Evolutionary conservation across 2,329 filamentous ascomycete genomes (phyloP).

Genomic region (Pseudogymnoascus sp.): DNA sequence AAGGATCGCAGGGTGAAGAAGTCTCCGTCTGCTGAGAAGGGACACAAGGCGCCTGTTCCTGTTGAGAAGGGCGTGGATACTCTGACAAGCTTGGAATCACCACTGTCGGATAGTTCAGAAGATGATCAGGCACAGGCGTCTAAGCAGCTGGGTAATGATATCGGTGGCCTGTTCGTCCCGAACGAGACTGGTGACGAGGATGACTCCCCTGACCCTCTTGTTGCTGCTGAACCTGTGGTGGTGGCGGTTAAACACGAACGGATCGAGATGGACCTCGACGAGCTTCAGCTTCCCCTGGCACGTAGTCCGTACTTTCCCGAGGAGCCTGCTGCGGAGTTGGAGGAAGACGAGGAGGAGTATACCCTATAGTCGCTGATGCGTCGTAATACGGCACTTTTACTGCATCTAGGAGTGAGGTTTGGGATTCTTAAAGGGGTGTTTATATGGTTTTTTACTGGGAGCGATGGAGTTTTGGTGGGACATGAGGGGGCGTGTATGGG

Average conservation of each 20-base stretch:
- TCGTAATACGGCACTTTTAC: too few species aligned
- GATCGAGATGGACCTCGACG: not conserved
- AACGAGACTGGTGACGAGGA: not conserved
- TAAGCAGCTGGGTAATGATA: not conserved
- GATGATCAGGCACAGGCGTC: not conserved
- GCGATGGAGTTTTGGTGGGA: not conserved
- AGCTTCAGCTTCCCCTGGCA: not conserved
- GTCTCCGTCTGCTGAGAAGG: not conserved
- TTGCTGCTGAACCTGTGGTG: not conserved
- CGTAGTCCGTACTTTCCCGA: not conserved
- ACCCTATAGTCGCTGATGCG: too few species aligned
- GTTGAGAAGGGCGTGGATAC: not conserved
- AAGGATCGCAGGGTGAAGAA: not conserved
- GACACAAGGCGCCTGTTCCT: not conserved
- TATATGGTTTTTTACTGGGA: not conserved
- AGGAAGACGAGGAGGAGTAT: not conserved
- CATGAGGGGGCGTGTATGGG: too few species aligned
- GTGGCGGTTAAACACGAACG: too few species aligned
- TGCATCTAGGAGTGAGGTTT: too few species aligned
- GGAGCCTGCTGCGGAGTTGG: not conserved
- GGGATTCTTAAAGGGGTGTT: not conserved
- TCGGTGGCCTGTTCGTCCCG: not conserved
- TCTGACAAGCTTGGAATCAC: too few species aligned
- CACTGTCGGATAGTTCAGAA: not conserved
- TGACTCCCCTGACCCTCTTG: not conserved